Evolutionary conservation across 495 filamentous ascomycete species (phyloP), one percentile per base, ranked within the genome.

Genomic region (Pyrenopolyporus hunteri): DNA sequence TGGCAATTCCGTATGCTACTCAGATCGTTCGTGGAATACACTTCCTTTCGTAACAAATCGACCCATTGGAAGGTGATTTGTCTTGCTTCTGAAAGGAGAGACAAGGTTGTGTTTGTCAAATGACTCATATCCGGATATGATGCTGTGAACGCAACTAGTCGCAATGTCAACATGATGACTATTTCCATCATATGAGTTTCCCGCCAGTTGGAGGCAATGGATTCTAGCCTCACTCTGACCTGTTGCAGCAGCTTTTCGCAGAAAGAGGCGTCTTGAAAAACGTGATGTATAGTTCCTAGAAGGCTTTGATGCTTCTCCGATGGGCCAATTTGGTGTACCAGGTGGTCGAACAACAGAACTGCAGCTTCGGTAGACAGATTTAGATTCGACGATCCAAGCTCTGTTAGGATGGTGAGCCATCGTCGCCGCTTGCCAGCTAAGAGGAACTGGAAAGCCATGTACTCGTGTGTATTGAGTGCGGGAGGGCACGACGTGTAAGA

Each of bases 361-460:
- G 74, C 78, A 0, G 67, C 65, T 49, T 83, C 80, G 1, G 69
- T 73, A 26, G 76, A 77, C 45, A 85, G 79, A 35, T 83, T 84
- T 10, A 85, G 43, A 45, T 82, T 83, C 0, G 75, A 73, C 0
- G 81, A 78, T 1, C 75, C 79, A 9, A 85, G 72, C 55, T 85
- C 82, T 4, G 73, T 60, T 0, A 84, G 51, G 10, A 85, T 71
- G 1, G 68, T 50, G 0, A 74, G 54, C 82, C 80, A 85, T 4
- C 80, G 74, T 6, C 76, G 66, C 29, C 58, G 50, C 9, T 67
- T 74, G 1, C 82, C 82, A 19, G 75, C 74, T 3, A 76, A 25
- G 1, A 86, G 67, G 0, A 50, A 65, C 64, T 83, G 80, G 64
- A 74, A 83, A 1, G 78, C 70, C 59, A 72, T 72, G 42, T 76